Base-by-base conservation (phyloP, 768 basidiomycete species). In the Boletus edulis region DNA sequence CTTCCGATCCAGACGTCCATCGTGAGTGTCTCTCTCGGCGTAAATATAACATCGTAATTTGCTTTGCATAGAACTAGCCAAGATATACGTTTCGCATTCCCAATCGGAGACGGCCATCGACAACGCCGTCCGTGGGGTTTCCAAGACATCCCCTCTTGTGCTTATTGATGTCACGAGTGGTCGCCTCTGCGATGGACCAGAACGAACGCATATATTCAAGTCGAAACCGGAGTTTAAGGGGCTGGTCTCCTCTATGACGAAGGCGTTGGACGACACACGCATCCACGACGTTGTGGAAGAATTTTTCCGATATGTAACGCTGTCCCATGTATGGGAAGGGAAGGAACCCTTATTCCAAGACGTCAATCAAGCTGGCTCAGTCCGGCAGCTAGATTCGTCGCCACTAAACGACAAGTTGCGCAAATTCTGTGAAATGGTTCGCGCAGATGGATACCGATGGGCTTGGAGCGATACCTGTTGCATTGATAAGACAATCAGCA, bases 271-370 rank as follows among this genome's bases (percentile, higher is more conserved):
- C 39, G 18, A 46, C 15, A 3, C 5, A 15, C 46, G 39, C 4
- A 54, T 62, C 22, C 43, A 10, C 4, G 11, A 5, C 7, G 58
- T 56, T 3, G 42, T 49, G 15, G 39, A 6, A 14, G 14, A 29
- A 13, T 61, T 49, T 17, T 51, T 61, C 13, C 34, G 38, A 45
- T 61, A 56, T 24, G 54, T 56, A 17, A 56, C 45, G 22, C 29
- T 61, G 0, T 61, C 60, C 2, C 60, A 61, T 15, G 49, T 54
- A 4, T 61, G 60, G 60, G 27, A 50, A 10, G 56, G 60, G 11
- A 27, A 45, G 2, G 61, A 62, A 11, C 60, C 60, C 0, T 22
- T 9, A 15, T 55, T 58, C 14, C 31, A 58, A 29, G 61, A 62
- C 2, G 40, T 62, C 38, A 22, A 38, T 5, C 22, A 11, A 4